A percentile compares a stretch with the other conserved stretches of the same genome.
These are phyloP conservation scores for Saccharomyces jurei DNA, from an alignment of 805 yeast species.

Conservation along the genomic window DNA sequence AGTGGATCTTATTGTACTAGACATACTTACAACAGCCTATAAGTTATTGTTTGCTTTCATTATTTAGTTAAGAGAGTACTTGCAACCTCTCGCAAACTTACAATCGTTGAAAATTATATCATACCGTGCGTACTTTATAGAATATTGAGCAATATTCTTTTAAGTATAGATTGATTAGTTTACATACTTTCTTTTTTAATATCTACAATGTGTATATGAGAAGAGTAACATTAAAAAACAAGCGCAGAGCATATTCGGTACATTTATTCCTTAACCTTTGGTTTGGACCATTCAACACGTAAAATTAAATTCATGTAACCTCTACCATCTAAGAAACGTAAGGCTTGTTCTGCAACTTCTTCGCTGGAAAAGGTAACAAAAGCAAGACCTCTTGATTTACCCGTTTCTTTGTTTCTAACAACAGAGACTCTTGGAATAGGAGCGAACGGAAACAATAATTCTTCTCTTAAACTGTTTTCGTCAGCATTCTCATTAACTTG, in stretches of 20 bases:
- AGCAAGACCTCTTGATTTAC: slow-evolving; percentile 91
- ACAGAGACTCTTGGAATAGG: slow-evolving; percentile 68
- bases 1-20: neutral
- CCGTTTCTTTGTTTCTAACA: slow-evolving; percentile 87
- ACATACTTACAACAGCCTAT: neutral
- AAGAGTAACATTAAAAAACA: neutral
- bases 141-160: neutral
- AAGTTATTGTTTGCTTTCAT: neutral
- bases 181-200: neutral
- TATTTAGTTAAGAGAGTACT: neutral
- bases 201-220: neutral
- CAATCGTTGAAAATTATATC: neutral
- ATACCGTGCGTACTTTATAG: neutral
- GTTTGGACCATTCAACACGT: slow-evolving; percentile 54
- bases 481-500: slow-evolving; percentile 80
- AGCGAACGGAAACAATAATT: slow-evolving; percentile 62
- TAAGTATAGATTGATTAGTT: neutral
- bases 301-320: slow-evolving; percentile 87
- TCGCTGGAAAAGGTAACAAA: slow-evolving; percentile 74
- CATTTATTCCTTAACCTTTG: slow-evolving; percentile 16
- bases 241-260: neutral
- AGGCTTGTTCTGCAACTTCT: slow-evolving; percentile 65
- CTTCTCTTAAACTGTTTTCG: slow-evolving; percentile 70
- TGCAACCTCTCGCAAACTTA: neutral
- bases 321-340: slow-evolving; percentile 72